Base-by-base conservation (phyloP, 31 red algal species). In the Asparagopsis taxiformis region DNA sequence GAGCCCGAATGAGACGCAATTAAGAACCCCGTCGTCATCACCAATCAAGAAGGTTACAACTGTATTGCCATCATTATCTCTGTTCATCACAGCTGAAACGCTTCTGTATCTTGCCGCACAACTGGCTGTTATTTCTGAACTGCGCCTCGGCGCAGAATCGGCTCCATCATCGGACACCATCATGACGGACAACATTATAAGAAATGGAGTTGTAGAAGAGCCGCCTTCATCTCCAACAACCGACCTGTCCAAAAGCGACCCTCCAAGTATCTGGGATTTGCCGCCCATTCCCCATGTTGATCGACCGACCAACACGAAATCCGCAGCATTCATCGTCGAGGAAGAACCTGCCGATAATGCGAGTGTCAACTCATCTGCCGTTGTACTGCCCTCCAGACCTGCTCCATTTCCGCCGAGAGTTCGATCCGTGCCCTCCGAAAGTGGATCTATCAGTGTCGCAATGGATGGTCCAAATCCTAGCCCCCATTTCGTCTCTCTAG, bases 401-500 rank as follows among this genome's bases (percentile, higher is more conserved):
- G 28, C 68, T 13, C 43, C 15, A 33, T 4, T 34, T 3, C 21
- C 44, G 6, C 9, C 10, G 35, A 15, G 62, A 22, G 62, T 57
- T 24, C 59, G 75, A 25, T 62, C 60, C 38, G 57, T n/a, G n/a
- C n/a, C 51, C 28, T 56, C 64, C 21, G 69, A 69, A 33, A 50
- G 53, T 59, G 81, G 70, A 28, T 68, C 60, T n/a, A 66, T 85
- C 25, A 68, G 59, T 58, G 73, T 88, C 52, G 83, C 83, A 6
- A 77, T 88, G 72, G 83, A 88, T 66, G 83, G 83, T 5, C 83
- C 83, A 1, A 88, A 77, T 32, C 91, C 91, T 34, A 74, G 67
- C 35, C 75, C 82, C 1, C 91, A 94, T 70, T 80, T 94, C 62
- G 91, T 94, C n/a, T 94, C 91, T 8, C 53, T 94, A 51, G 91